Base-by-base conservation (phyloP, 768 basidiomycete species). In the Punctularia strigosozonata region DNA sequence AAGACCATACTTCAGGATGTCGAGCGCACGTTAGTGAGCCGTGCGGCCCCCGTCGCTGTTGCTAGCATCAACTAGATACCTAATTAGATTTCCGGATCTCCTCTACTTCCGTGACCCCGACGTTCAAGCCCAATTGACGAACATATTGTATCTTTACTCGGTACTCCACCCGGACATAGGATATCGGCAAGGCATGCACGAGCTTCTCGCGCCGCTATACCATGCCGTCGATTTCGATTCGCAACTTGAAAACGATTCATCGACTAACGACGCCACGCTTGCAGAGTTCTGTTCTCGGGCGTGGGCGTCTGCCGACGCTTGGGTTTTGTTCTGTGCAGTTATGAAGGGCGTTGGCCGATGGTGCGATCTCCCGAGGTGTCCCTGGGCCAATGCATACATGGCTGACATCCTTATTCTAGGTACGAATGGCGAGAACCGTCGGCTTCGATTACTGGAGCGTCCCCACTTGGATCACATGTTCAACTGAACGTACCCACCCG, bases 171-270 rank as follows among this genome's bases (percentile, higher is more conserved):
- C 86, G 1, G 68, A 80, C 28, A 74, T 94, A 17, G 90, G 91
- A 17, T 99, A 99, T 55, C 75, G 95, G 22, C 95, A 99, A 67
- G 94, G 95, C 38, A 98, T 99, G 95, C 95, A 99, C 52, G 95
- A 99, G 53, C 62, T 98, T 6, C 71, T 97, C 17, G 95, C 92
- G 3, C 82, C 88, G 0, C 57, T 97, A 21, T 86, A 87, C 49
- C 77, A 85, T 50, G 80, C 80, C 2, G 65, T 85, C 40, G 82
- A 94, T 55, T 80, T 71, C 48, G 95, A 99, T 60, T 80, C 90
- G 1, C 55, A 89, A 12, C 45, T 59, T 5, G 59, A 65, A 0
- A 58, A 56, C 7, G 42, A 57, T n/a, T 43, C 47, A 28, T 52
- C 52, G 24, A 45, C 41, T 17, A 49, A 55, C 22, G 62, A 68